phyloP scores from a whole-genome alignment of 495 filamentous ascomycete species.

The Lophiostoma macrostomum region DNA sequence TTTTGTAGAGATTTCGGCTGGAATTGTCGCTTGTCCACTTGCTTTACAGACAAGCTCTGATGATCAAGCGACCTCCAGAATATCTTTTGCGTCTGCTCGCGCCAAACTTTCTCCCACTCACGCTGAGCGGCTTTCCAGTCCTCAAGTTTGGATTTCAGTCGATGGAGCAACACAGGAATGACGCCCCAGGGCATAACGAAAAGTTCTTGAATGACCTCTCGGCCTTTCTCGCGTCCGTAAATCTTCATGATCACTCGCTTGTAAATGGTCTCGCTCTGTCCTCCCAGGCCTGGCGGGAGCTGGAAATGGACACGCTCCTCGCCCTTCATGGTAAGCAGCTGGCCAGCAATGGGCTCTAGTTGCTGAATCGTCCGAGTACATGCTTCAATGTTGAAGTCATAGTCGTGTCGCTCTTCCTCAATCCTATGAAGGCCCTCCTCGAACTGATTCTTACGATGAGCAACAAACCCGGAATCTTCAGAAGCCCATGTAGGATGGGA shows the following conservation, averaged over 20 bases:
- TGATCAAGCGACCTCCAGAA: conserved; percentile 96
- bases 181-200: conserved; percentile 77
- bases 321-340: conserved; percentile 70
- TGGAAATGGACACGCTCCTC: conserved; percentile 69
- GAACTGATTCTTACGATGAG: conserved; percentile 90
- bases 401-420: conserved; percentile 97
- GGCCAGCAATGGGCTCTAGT: conserved; percentile 86
- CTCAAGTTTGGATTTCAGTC: conserved; percentile 89
- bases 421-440: conserved; percentile 94
- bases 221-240: conserved; percentile 82
- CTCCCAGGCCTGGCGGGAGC: conserved; percentile 79
- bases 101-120: conserved; percentile 99
- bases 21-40: conserved; percentile 83
- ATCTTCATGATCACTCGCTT: conserved; percentile 97
- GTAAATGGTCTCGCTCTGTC: conserved; percentile 93
- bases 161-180: conserved; percentile 77
- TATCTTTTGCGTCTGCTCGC: conserved; percentile 82
- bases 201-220: conserved; percentile 76
- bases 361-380: conserved; percentile 90
- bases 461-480: conserved; percentile 96
- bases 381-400: conserved; percentile 96
- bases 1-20: conserved; percentile 80
- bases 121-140: conserved; percentile 95
- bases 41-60: conserved; percentile 81
- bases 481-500: conserved; percentile 99